Conservation (phyloP, 2,329 filamentous ascomycete genomes). For the Neodidymelliopsis sp. region DNA sequence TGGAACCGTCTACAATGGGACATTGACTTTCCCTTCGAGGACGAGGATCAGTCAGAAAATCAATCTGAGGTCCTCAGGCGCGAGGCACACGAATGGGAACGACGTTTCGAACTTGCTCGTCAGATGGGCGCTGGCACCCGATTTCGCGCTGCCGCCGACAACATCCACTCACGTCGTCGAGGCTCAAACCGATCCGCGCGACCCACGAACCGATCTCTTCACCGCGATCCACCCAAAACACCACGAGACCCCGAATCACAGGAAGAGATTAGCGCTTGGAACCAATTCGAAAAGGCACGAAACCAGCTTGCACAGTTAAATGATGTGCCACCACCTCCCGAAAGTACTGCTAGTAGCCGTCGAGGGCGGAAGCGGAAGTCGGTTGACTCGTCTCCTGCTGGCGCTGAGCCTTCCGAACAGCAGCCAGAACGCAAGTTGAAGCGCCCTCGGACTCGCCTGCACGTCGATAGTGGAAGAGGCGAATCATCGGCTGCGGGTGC, state of each 20-base stretch:
- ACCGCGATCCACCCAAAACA: conserved; percentile 49
- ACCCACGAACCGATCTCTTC: conserved; percentile 38
- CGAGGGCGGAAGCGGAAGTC: conserved; percentile 80
- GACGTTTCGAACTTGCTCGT: conserved; percentile 81
- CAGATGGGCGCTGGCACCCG: conserved; percentile 77
- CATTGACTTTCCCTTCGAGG: conserved; percentile 85
- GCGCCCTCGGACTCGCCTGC: conserved; percentile 79
- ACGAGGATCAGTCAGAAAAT: conserved; percentile 65
- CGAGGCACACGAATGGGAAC: conserved; percentile 77
- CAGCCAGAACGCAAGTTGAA: conserved; percentile 83
- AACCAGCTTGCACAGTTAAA: conserved; percentile 58
- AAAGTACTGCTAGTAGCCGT: conserved; percentile 43
- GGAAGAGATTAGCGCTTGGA: conserved; percentile 87
- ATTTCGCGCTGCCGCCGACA: conserved; percentile 73
- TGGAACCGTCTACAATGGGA: conserved; percentile 81
- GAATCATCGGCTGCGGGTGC: conserved; percentile 49
- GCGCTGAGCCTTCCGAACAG: conserved; percentile 66
- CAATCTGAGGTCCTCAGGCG: conserved; percentile 63
- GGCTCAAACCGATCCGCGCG: conserved; percentile 51
- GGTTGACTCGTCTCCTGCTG: conserved; percentile 72
- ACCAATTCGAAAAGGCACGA: conserved; percentile 84
- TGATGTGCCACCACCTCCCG: conserved; percentile 26
- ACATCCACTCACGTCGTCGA: conserved; percentile 55
- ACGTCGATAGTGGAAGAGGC: conserved; percentile 60
- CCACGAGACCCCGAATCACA: conserved; percentile 72